Percentiles rank a stretch among this genome's conserved stretches.
phyloP scores from a whole-genome alignment of 106 monocot species.

The Platanthera zijinensis region DNA sequence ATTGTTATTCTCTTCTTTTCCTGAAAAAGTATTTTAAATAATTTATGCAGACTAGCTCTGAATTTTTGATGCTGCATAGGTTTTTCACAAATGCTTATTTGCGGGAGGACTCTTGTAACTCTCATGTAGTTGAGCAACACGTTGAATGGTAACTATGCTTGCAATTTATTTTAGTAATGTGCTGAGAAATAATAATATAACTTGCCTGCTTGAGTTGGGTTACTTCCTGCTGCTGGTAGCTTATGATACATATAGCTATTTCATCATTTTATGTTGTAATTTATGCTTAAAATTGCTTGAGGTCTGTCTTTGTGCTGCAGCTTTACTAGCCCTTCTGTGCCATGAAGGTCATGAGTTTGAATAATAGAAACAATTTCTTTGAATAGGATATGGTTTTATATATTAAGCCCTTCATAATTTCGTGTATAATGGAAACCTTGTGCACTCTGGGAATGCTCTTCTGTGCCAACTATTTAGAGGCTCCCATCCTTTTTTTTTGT shows the following conservation, averaged over 20 bases:
- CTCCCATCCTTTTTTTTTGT: not conserved
- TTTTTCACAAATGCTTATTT: slow-evolving; percentile 88
- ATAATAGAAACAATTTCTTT: no score
- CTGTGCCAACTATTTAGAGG: not conserved
- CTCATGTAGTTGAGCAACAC: slow-evolving; percentile 94
- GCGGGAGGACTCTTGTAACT: slow-evolving; percentile 78
- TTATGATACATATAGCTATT: not conserved
- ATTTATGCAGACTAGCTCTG: not conserved
- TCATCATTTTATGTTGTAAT: not conserved
- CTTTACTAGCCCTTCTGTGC: no score
- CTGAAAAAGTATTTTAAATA: slow-evolving; percentile 1
- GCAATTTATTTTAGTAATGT: not conserved
- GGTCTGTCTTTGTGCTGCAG: no score
- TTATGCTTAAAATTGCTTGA: not conserved
- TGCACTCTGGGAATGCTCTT: not conserved
- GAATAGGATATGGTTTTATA: not conserved
- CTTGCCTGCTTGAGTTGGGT: not conserved
- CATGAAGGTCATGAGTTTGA: no score
- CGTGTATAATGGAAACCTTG: not conserved
- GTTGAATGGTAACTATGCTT: slow-evolving; percentile 78
- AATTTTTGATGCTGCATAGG: slow-evolving; percentile 33
- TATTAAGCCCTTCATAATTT: not conserved
- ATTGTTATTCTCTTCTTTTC: not conserved
- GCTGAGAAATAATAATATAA: not conserved
- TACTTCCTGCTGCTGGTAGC: not conserved